A percentile compares a stretch with the other conserved stretches of the same genome.
Conservation (phyloP, 371 early-diverging fungal species). For the Chytridiales sp. region DNA sequence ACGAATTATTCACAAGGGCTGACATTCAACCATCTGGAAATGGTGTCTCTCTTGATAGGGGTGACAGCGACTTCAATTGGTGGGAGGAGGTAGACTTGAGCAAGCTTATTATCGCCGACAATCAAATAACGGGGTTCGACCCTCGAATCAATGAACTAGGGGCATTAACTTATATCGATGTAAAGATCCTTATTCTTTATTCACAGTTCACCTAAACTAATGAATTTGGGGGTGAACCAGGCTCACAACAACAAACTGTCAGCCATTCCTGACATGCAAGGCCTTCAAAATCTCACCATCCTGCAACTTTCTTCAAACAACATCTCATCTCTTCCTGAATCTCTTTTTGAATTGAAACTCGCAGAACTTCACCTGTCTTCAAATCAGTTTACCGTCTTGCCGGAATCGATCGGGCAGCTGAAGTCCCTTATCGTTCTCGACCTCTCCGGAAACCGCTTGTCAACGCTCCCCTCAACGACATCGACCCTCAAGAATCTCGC, state of each 20-base stretch:
- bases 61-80: slow-evolving; percentile 24
- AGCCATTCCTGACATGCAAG: slow-evolving; percentile 24
- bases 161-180: slow-evolving; percentile 65
- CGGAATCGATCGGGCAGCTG: slow-evolving; percentile 7
- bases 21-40: slow-evolving; percentile 58
- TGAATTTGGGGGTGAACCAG: neutral
- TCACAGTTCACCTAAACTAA: neutral
- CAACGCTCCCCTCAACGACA: slow-evolving; percentile 40
- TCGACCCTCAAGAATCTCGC: slow-evolving; percentile 30
- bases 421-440: slow-evolving; percentile 34
- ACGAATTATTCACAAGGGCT: slow-evolving; percentile 64
- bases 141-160: slow-evolving; percentile 62
- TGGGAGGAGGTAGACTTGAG: slow-evolving; percentile 62
- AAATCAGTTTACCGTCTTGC: slow-evolving; percentile 53
- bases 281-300: slow-evolving; percentile 23
- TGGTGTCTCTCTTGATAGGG: slow-evolving; percentile 53
- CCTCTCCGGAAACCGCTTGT: slow-evolving; percentile 46
- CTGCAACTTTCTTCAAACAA: slow-evolving; percentile 66
- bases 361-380: slow-evolving; percentile 51
- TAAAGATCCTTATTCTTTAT: slow-evolving; percentile 31
- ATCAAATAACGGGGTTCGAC: slow-evolving; percentile 60
- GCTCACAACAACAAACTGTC: slow-evolving; percentile 34
- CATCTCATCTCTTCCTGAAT: slow-evolving; percentile 17
- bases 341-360: slow-evolving; percentile 21
- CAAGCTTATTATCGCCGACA: slow-evolving; percentile 67